Conservation (phyloP, 108 stramenopile genomes). For the Stephanodiscus triporus region DNA sequence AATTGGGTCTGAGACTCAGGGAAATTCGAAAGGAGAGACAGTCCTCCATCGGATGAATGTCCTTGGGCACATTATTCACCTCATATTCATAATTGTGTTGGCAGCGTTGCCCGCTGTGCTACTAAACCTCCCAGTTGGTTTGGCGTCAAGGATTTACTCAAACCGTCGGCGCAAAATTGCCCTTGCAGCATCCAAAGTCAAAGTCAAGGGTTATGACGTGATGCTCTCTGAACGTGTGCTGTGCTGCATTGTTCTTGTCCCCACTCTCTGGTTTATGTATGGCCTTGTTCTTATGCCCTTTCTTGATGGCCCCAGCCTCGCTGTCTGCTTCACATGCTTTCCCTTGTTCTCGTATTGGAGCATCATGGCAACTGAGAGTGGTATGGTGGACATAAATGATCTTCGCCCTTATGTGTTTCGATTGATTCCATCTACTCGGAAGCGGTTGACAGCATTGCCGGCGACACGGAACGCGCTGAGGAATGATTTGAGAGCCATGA, state of each 20-base stretch:
- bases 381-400: constrained; percentile 96
- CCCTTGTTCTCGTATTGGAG: constrained; percentile 95
- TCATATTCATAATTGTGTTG: constrained; percentile 73
- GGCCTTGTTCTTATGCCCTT: constrained; percentile 68
- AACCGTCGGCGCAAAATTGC: constrained; percentile 87
- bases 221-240: constrained; percentile 95
- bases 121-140: constrained; percentile 92
- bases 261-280: constrained; percentile 91
- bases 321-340: constrained; percentile 78
- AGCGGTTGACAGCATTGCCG: constrained; percentile 70
- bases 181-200: constrained; percentile 92
- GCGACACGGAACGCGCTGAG: constrained; percentile 64
- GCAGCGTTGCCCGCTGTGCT: constrained; percentile 89
- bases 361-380: constrained; percentile 88
- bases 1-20: constrained; percentile 51
- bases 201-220: constrained; percentile 93
- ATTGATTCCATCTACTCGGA: constrained; percentile 73
- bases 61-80: constrained; percentile 85
- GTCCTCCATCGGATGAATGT: constrained; percentile 73
- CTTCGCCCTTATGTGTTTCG: constrained; percentile 84
- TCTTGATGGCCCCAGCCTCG: constrained; percentile 79
- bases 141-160: constrained; percentile 86
- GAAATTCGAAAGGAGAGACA: constrained; percentile 63
- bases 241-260: constrained; percentile 95
- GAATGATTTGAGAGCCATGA: constrained; percentile 72